Conservation (phyloP, 2,329 filamentous ascomycete genomes). For the Colletotrichum endophyticum region DNA sequence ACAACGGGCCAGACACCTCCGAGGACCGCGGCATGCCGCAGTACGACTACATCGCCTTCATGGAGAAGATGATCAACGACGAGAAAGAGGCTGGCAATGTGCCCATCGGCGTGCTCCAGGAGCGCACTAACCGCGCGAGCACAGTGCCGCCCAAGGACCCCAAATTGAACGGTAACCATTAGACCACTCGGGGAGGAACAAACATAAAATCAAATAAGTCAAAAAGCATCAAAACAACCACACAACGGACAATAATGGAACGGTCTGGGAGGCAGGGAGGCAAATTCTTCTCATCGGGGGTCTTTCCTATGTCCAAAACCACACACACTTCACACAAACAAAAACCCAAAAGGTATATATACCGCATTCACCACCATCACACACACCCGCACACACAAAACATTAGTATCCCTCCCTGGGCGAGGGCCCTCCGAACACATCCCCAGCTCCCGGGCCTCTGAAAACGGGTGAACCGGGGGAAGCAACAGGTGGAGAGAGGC, state of each 20-base stretch:
- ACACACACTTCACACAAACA: neutral
- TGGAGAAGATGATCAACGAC: constrained; percentile 79
- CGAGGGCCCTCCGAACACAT: neutral
- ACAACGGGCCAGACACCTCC: constrained; percentile 84
- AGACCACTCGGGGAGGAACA: neutral
- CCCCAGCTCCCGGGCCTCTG: neutral
- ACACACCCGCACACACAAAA: neutral
- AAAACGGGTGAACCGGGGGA: neutral
- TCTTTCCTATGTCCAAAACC: neutral
- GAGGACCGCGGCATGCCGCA: constrained; percentile 85
- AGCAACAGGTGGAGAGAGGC: neutral
- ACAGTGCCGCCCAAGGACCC: constrained; percentile 34
- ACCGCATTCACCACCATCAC: neutral
- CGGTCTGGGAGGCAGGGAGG: neutral
- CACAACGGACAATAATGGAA: neutral
- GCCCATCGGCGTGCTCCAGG: constrained; percentile 35
- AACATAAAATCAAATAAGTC: neutral
- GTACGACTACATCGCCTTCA: constrained; percentile 96
- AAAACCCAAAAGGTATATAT: neutral
- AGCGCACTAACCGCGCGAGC: constrained; percentile 36
- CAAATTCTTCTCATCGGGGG: neutral
- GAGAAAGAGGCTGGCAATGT: constrained; percentile 32
- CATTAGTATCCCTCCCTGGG: neutral
- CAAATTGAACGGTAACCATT: constrained; percentile 39
- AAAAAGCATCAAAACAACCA: neutral